Base-by-base conservation (phyloP, 2,329 filamentous ascomycete genomes). In the Sporothrix phasma region DNA sequence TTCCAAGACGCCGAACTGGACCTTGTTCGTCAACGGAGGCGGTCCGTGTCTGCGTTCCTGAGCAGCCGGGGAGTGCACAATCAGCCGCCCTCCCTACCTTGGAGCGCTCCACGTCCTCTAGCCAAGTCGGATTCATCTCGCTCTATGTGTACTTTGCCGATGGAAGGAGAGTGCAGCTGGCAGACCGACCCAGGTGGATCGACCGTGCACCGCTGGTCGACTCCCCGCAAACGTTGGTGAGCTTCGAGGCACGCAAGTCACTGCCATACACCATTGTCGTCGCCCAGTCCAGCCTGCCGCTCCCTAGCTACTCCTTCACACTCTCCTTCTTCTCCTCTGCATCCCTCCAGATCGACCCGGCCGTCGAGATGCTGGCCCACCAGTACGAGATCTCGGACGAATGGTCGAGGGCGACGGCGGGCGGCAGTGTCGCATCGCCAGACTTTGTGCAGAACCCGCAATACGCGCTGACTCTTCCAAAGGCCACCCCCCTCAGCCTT, bases 361-460 rank as follows among this genome's bases (percentile, higher is more conserved):
- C 90, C 0, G 74, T 76, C 17, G 81, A 88, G 51, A 69, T 79
- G 61, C 88, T 89, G 70, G 73, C 78, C 0, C 77, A 86, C 69
- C 79, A 82, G 65, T 80, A 76, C n/a, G 84, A 85, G 64, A 73
- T 87, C 26, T 73, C 79, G 1, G 85, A 87, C 1, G 79, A 81
- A 2, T 99, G 94, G 94, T 92, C 84, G 2, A 79, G 84, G 61
- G 84, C 87, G 58, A 92, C 88, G 0, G 90, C 92, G 3, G 94
- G 94, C 24, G 94, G 94, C 34, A 95, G 92, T 72, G 85, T 90
- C 0, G 85, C 87, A 66, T 89, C 87, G 31, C 75, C 88, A 2
- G 85, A 82, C 8, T 97, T 94, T 76, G 83, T 88, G n/a, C 80
- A 83, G 64, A 99, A 97, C 69, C 94, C 94, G 0, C 92, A 97